phyloP scores from a whole-genome alignment of 495 filamentous ascomycete species.

The Trichoderma parareesei region DNA sequence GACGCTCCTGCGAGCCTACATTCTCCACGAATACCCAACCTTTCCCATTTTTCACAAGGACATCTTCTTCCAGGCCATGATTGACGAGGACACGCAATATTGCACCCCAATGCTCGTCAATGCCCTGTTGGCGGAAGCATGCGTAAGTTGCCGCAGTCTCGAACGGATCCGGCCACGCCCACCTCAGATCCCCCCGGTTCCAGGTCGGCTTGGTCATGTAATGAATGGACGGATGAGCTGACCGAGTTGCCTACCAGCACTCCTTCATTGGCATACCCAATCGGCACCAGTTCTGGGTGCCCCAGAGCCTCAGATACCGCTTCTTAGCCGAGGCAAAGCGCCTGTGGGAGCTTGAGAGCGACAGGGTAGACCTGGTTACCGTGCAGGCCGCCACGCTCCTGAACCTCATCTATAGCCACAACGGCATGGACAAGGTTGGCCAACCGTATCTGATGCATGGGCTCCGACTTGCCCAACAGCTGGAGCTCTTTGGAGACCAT shows the following conservation, averaged over 20 bases:
- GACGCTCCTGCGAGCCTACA: constrained; percentile 18
- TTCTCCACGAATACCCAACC: constrained; percentile 19
- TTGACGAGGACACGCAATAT: constrained; percentile 14
- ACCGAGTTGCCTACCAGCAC: constrained; percentile 13
- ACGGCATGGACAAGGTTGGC: constrained; percentile 23
- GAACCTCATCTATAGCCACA: constrained; percentile 20
- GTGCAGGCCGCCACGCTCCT: constrained; percentile 22
- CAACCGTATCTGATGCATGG: constrained; percentile 18
- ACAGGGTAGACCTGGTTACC: constrained; percentile 17
- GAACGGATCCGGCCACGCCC: no score
- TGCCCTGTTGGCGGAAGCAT: constrained; percentile 10
- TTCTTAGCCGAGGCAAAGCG: constrained; percentile 27
- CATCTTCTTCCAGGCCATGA: constrained; percentile 20
- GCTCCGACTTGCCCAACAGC: constrained; percentile 17
- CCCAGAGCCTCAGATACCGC: constrained; percentile 22
- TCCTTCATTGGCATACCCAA: constrained; percentile 18
- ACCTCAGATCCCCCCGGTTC: neutral
- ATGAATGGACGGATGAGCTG: neutral
- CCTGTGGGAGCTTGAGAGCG: constrained; percentile 25
- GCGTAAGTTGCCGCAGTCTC: constrained; percentile 1
- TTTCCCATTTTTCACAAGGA: constrained; percentile 20
- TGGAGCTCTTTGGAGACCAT: constrained; percentile 16
- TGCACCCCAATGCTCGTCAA: constrained; percentile 19
- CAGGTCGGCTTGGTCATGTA: neutral
- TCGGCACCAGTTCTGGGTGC: constrained; percentile 24